These are phyloP conservation scores for Hansfordia pulvinata DNA, from an alignment of 2,329 filamentous ascomycete genomes.

Conservation along the genomic window DNA sequence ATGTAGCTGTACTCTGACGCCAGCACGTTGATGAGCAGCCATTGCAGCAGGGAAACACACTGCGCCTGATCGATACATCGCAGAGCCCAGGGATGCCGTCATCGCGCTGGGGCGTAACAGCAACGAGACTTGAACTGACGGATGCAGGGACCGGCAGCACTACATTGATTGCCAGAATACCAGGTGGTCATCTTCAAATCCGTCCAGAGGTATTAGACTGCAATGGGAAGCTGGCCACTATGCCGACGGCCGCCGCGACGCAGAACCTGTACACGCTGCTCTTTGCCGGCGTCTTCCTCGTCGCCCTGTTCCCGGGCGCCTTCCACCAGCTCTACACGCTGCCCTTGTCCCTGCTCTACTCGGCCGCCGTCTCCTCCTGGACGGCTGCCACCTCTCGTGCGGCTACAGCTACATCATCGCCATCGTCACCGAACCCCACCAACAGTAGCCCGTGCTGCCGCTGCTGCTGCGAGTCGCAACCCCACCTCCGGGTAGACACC, in stretches of 20 bases:
- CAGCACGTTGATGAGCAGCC: not conserved
- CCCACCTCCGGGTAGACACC: slow-evolving; percentile 13
- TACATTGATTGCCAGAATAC: slow-evolving; percentile 8
- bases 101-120: too few relatives aligned
- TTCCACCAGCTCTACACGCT: slow-evolving; percentile 39
- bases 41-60: too few relatives aligned
- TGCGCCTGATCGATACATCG: too few relatives aligned
- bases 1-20: not conserved
- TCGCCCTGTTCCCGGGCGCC: slow-evolving; percentile 35
- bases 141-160: slow-evolving; percentile 5
- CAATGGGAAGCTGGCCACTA: not conserved
- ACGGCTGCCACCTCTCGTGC: slow-evolving; percentile 6
- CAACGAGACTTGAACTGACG: not conserved
- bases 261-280: slow-evolving; percentile 26
- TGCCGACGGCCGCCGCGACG: too few relatives aligned
- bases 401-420: slow-evolving; percentile 1
- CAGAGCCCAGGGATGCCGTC: too few relatives aligned
- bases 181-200: too few relatives aligned
- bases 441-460: slow-evolving; percentile 13
- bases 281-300: slow-evolving; percentile 31
- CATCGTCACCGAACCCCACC: slow-evolving; percentile 12
- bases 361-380: too few relatives aligned
- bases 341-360: slow-evolving; percentile 27
- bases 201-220: slow-evolving; percentile 2
- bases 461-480: slow-evolving; percentile 20